These are phyloP conservation scores for Suhomyces chickasaworum DNA, from an alignment of 1,139 yeast genomes.

Conservation along the genomic window DNA sequence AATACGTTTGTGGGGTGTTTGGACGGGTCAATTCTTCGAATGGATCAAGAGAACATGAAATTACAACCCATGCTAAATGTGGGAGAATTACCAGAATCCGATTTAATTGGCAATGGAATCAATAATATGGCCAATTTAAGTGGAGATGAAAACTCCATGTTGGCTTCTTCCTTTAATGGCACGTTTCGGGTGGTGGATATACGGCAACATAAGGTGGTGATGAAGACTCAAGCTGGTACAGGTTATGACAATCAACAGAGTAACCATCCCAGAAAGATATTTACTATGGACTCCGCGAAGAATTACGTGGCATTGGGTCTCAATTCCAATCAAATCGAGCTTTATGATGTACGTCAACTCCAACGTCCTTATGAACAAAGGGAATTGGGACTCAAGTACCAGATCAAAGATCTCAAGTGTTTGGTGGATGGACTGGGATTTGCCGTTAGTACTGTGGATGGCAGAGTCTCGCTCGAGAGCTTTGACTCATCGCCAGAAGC, in stretches of 20 bases:
- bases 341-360: constrained; percentile 58
- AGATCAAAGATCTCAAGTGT: constrained; percentile 61
- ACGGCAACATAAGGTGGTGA: constrained; percentile 23
- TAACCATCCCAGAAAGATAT: constrained; percentile 46
- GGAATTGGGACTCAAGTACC: constrained; percentile 74
- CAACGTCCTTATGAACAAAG: constrained; percentile 51
- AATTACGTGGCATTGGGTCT: constrained; percentile 57
- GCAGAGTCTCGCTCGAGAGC: constrained; percentile 81
- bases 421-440: constrained; percentile 66
- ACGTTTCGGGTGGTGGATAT: constrained; percentile 41
- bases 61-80: constrained; percentile 20
- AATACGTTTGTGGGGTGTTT: constrained; percentile 38
- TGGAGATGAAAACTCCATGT: constrained; percentile 32
- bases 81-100: constrained; percentile 11
- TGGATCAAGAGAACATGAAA: constrained; percentile 47
- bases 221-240: constrained; percentile 7
- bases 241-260: neutral
- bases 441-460: constrained; percentile 82
- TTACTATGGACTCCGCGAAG: constrained; percentile 61
- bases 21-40: constrained; percentile 42
- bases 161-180: constrained; percentile 61
- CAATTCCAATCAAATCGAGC: constrained; percentile 54
- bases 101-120: constrained; percentile 29
- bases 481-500: constrained; percentile 53
- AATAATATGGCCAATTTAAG: constrained; percentile 30